Evolutionary conservation across 2,329 filamentous ascomycete species (phyloP), one percentile per base, ranked within the genome.

Genomic region (Diplocarpon rosae): DNA sequence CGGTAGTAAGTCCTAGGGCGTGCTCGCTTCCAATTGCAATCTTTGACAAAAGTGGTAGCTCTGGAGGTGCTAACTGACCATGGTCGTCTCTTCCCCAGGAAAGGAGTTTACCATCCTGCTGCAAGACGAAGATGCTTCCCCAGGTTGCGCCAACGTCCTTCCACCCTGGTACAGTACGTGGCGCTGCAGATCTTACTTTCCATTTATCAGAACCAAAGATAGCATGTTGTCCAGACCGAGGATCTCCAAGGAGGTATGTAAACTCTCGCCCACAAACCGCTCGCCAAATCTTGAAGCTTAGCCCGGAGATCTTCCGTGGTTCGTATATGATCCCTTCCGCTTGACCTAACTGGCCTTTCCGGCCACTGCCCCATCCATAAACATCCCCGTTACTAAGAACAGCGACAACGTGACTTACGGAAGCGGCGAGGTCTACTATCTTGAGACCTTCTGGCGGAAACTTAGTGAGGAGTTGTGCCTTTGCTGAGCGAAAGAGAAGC

Each of bases 1-100:
- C 69, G 9, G 65, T 66, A 0, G 83, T 78, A 20, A 90, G 64
- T 8, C 79, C 85, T 50, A 96, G 64, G n/a, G 76, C 78, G 63
- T 98, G 92, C 63, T 96, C 92, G 59, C 90, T 95, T 0, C 92
- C 92, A 37, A 84, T 76, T 2, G 85, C 83, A n/a, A 96, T 73
- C 17, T 69, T 68, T 9, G 66, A 64, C 3, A 88, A 58, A 1
- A 60, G 58, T 0, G 81, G 80, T 1, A 93, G 61, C 17, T 68
- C 66, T 1, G 65, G 59, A 1, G 85, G 83, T 16, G 82, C 72
- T 8, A 94, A 68, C 59, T 95, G 86, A 9, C 86, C 87, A 52
- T 88, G 85, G 58, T 95, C 86, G 58, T 92, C 74, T 49, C 87
- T 76, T 0, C 92, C 92, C 85, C 87, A 95, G 7, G 80, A 78